These are phyloP conservation scores for Galeopsis tetrahit DNA, from an alignment of 257 asterid species.

Conservation along the genomic window DNA sequence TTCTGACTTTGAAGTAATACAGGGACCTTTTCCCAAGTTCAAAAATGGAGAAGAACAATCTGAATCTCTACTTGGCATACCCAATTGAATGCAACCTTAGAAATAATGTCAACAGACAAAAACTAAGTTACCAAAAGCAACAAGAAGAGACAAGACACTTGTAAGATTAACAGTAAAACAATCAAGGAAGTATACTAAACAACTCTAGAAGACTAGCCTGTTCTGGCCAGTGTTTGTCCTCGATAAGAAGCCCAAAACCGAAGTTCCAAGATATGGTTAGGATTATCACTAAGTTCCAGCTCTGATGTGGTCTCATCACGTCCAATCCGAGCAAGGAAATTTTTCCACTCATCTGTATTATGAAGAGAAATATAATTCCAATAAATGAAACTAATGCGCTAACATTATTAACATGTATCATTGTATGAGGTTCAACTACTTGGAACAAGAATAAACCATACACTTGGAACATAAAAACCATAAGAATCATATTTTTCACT, in stretches of 20 bases:
- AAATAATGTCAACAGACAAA: slow-evolving; percentile 9
- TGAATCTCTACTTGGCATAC: not conserved
- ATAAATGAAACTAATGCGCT: slow-evolving; percentile 23
- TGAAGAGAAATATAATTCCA: slow-evolving; percentile 23
- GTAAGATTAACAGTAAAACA: slow-evolving; percentile 20
- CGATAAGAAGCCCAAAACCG: slow-evolving; percentile 99
- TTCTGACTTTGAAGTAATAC: not conserved
- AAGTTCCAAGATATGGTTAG: slow-evolving; percentile 86
- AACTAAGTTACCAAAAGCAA: not conserved
- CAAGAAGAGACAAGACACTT: slow-evolving; percentile 5
- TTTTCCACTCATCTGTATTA: slow-evolving; percentile 91
- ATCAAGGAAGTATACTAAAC: slow-evolving; percentile 3
- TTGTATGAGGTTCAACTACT: not conserved
- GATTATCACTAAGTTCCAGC: slow-evolving; percentile 73
- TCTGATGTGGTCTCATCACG: slow-evolving; percentile 86
- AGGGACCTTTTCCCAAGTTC: not conserved
- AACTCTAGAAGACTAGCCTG: slow-evolving; percentile 54
- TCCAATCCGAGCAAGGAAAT: slow-evolving; percentile 91
- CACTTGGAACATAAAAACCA: slow-evolving; percentile 4
- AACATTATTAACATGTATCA: not conserved
- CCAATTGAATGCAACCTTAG: slow-evolving; percentile 7
- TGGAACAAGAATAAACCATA: not conserved
- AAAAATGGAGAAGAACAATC: slow-evolving; percentile 21
- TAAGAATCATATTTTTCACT: not conserved
- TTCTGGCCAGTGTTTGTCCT: slow-evolving; percentile 97